A percentile compares a stretch with the other conserved stretches of the same genome.
These are phyloP conservation scores for Gossypium sturtianum DNA, from an alignment of 345 rosid genomes.

Conservation along the genomic window DNA sequence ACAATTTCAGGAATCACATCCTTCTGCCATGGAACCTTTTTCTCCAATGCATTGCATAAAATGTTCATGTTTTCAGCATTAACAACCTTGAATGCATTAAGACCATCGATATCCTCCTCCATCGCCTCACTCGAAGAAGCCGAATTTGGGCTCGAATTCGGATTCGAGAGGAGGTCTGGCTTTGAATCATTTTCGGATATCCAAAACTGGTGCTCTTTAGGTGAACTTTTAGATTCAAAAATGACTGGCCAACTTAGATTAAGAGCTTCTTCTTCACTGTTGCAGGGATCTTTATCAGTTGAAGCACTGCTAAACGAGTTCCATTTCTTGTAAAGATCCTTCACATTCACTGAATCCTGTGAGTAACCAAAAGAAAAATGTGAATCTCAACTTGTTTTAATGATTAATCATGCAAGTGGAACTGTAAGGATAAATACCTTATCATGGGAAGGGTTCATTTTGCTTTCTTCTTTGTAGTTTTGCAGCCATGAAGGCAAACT, in stretches of 20 bases:
- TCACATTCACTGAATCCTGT: conserved; percentile 25
- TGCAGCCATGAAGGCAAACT: conserved; percentile 63
- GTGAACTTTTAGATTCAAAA: conserved; percentile 27
- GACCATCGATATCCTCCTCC: conserved; percentile 30
- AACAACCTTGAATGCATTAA: conserved; percentile 38
- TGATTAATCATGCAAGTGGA: not conserved
- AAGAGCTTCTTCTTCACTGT: conserved; percentile 26
- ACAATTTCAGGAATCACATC: conserved; percentile 38
- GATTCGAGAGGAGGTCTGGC: conserved; percentile 57
- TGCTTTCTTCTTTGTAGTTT: conserved; percentile 45
- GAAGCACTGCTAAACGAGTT: conserved; percentile 23
- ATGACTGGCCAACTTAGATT: conserved; percentile 39
- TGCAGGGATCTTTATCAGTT: conserved; percentile 13
- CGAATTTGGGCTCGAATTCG: conserved; percentile 73
- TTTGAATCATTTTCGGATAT: conserved; percentile 28
- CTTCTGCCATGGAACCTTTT: conserved; percentile 53
- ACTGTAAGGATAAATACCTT: conserved; percentile 24
- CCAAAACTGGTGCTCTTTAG: conserved; percentile 41
- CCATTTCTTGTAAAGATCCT: conserved; percentile 43
- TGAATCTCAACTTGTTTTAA: not conserved
- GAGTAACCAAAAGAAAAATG: not conserved
- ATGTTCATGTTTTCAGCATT: conserved; percentile 40
- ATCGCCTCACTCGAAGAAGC: conserved; percentile 70
- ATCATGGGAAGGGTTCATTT: conserved; percentile 17
- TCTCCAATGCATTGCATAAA: conserved; percentile 44